Base-by-base conservation (phyloP, 345 rosid species). In the Salix caprea region DNA sequence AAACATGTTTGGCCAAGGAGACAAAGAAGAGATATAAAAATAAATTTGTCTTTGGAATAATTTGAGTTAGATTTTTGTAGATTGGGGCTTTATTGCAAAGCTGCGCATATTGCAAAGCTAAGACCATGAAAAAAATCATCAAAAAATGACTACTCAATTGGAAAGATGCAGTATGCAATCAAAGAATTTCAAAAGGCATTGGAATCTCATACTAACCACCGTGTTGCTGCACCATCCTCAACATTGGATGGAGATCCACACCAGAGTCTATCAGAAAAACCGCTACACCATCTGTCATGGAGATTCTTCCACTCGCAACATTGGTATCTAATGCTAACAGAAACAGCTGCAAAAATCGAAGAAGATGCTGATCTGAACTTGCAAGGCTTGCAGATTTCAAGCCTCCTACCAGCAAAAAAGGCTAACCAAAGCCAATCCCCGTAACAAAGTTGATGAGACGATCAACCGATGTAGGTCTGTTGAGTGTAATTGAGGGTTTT, bases 281-380 rank as follows among this genome's bases (percentile, higher is more conserved):
- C 48, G 64, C 64, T 34, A 0, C 71, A 11, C 78, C 76, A 70
- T 76, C 90, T n/a, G 64, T 89, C 74, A 77, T 85, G 78, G 90
- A 86, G 72, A 76, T 90, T 74, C 84, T 94, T 79, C 90, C 91
- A 1, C 84, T 88, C 21, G 86, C 86, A 40, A 91, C 94, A 50
- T 40, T 88, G 48, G 90, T 85, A 36, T 82, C 91, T 1, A 70
- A 4, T 91, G 88, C 56, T 91, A 77, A 81, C 77, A 8, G 94
- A 91, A 78, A 89, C 76, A 54, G 87, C 92, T 48, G 72, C 84
- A 23, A 87, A 89, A 85, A 80, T 89, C 39, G 90, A 88, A 68
- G 84, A 73, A 26, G 76, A 84, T 37, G 90, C 76, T 7, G 80
- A 85, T 44, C 79, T 4, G 90, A 89, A 79, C 81, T 91, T 52